Conservation (phyloP, 116 monocot genomes). For the Dioscorea cayenensis region DNA sequence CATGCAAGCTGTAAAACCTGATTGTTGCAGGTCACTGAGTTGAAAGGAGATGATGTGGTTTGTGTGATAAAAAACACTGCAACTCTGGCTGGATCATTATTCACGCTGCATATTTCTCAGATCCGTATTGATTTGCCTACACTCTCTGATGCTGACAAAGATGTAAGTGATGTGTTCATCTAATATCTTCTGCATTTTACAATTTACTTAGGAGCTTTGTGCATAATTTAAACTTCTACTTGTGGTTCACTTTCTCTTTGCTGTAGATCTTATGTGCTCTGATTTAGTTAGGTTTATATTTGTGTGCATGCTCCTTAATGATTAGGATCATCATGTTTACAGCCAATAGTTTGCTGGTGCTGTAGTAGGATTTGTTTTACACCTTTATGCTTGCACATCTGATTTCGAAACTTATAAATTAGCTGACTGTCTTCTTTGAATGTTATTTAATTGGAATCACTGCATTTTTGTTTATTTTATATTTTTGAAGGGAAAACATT, state of each 20-base stretch:
- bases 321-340: too few relatives aligned
- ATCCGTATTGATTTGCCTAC: slow-evolving; percentile 45
- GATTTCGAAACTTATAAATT: too few relatives aligned
- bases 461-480: background rate
- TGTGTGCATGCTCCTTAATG: too few relatives aligned
- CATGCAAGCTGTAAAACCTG: background rate
- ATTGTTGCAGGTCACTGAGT: slow-evolving; percentile 60
- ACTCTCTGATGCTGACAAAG: too few relatives aligned
- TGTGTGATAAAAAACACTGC: slow-evolving; percentile 90
- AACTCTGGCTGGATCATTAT: slow-evolving; percentile 80
- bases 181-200: background rate
- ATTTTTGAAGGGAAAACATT: background rate
- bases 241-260: background rate
- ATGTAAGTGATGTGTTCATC: slow-evolving; percentile 18
- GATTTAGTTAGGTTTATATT: too few relatives aligned
- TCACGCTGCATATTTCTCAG: slow-evolving; percentile 86
- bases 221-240: background rate
- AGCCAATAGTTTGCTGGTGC: too few relatives aligned
- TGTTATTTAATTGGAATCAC: too few relatives aligned
- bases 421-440: too few relatives aligned
- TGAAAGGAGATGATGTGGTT: slow-evolving; percentile 90
- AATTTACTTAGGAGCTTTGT: background rate
- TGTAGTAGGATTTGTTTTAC: too few relatives aligned
- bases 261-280: too few relatives aligned
- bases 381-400: too few relatives aligned